Percentiles rank a stretch among this genome's conserved stretches.
Evolutionary conservation across 1,139 yeast species (phyloP).

Genomic region (Diutina rugosa): DNA sequence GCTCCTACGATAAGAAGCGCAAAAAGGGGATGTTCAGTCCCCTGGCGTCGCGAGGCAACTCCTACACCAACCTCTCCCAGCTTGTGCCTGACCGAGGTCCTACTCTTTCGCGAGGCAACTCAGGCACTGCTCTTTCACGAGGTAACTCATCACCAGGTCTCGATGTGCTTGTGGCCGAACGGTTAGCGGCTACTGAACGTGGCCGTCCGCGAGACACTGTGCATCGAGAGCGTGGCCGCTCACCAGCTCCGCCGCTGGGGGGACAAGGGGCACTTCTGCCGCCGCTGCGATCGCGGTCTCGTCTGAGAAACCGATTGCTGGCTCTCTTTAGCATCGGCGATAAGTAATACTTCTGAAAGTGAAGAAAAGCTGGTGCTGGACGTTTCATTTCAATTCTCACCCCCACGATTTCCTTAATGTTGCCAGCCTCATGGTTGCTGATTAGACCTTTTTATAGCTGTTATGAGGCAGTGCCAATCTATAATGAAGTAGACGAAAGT

Average conservation of each 20-base stretch:
- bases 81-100: not conserved
- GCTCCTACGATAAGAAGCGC: constrained; percentile 6
- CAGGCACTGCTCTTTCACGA: not conserved
- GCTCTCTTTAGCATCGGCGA: not conserved
- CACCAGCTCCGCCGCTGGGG: not conserved
- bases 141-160: not conserved
- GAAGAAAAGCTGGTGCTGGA: no score
- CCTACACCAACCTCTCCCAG: not conserved
- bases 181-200: not conserved
- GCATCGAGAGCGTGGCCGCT: not conserved
- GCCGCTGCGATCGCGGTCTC: not conserved
- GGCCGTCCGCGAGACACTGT: not conserved
- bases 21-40: not conserved
- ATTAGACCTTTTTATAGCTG: no score
- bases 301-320: not conserved
- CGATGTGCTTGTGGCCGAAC: not conserved
- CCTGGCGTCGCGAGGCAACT: not conserved
- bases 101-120: not conserved
- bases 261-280: not conserved
- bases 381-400: no score
- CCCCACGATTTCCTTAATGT: no score
- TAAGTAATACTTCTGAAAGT: no score
- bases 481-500: no score
- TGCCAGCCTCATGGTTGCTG: no score
- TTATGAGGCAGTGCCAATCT: no score